Evolutionary conservation across 495 filamentous ascomycete genomes (phyloP).

Genomic region (Hypomontagnella submonticulosa): DNA sequence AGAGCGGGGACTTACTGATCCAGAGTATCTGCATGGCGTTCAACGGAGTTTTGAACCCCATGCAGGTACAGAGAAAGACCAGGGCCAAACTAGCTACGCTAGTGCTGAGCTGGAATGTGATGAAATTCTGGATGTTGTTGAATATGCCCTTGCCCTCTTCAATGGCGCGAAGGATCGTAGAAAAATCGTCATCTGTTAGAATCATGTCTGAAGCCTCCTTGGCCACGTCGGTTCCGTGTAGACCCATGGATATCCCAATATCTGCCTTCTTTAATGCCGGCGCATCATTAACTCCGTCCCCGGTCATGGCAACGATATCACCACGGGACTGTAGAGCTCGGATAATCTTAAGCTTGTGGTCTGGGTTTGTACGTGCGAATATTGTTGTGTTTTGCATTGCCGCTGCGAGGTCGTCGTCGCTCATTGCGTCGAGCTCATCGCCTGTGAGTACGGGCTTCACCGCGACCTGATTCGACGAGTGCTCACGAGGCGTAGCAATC

Average conservation of each 20-base stretch:
- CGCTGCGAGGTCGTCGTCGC: constrained; percentile 79
- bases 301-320: constrained; percentile 98
- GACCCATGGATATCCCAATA: constrained; percentile 97
- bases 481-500: constrained; percentile 59
- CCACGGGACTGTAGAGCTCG: constrained; percentile 89
- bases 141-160: constrained; percentile 99
- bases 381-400: constrained; percentile 89
- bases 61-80: constrained; percentile 88
- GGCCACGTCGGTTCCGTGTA: constrained; percentile 93
- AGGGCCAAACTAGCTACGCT: constrained; percentile 93
- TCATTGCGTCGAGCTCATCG: constrained; percentile 92
- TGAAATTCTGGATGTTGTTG: constrained; percentile 99
- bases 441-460: constrained; percentile 83
- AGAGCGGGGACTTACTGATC: constrained; percentile 79
- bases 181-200: constrained; percentile 96
- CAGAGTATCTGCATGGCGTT: constrained; percentile 99
- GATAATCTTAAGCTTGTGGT: constrained; percentile 98
- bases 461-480: constrained; percentile 55
- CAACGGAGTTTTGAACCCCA: constrained; percentile 92
- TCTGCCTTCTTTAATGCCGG: constrained; percentile 97
- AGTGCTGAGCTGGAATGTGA: constrained; percentile 98
- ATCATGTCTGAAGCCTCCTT: constrained; percentile 99
- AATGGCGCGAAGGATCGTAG: constrained; percentile 94
- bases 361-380: constrained; percentile 94
- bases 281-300: constrained; percentile 97